Evolutionary conservation across 495 filamentous ascomycete species (phyloP), one percentile per base, ranked within the genome.

Genomic region (Penicillium angulare): DNA sequence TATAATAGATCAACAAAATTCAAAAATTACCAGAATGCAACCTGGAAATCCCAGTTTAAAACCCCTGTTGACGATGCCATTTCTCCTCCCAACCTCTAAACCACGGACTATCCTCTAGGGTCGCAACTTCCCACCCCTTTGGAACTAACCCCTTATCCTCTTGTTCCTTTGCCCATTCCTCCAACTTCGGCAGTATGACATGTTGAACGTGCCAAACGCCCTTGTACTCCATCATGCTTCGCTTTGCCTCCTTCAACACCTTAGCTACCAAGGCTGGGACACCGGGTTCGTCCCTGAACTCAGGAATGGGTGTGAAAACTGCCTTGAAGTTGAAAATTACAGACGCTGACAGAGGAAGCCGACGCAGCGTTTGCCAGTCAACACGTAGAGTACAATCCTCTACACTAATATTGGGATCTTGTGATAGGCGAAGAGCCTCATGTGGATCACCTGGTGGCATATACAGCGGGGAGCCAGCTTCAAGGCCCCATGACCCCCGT

Each of bases 251-350:
- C 43, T 68, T 80, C 49, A 95, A 52, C 7, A 95, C 65, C 71
- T 86, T 88, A 0, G 78, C 61, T 18, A 91, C 27, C 20, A 96
- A 64, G 13, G 76, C 77, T 0, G 91, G 91, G 2, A 96, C 69
- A 33, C 83, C 85, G 16, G 86, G 80, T 59, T 96, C 91, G 39
- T 88, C 79, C 0, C 84, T 72, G 52, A 96, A 84, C 56, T 88
- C 84, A 15, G 72, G 61, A 0, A 96, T 65, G 0, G 87, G 86
- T 2, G 89, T 93, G 70, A 96, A 96, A 0, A 95, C 64, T 0
- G 86, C 91, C 62, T 93, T 96, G 81, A 92, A 96, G 63, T 96
- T 96, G 70, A 96, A 96, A 2, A 89, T 79, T 7, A 96, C 70
- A 0, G 78, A 84, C 0, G 79, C 88, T 0, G 85, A 87, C 4